Evolutionary conservation across 805 yeast species (phyloP).

Genomic region (Cyberlindnera mississippiensis): DNA sequence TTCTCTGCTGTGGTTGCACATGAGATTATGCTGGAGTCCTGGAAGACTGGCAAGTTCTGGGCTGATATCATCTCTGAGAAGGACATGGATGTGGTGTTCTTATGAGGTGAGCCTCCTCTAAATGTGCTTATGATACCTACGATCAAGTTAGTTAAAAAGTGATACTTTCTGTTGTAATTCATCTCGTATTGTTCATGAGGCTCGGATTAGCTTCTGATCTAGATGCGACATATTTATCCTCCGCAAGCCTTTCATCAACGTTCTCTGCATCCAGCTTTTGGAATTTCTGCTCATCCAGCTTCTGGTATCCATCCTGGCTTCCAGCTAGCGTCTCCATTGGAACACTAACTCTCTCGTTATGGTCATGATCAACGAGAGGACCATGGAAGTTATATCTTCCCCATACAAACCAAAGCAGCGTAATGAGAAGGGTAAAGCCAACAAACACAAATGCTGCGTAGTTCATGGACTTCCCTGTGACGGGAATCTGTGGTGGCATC

Average conservation of each 20-base stretch:
- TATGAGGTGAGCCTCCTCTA: too few species aligned
- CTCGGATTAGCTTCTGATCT: too few species aligned
- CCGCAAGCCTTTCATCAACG: slow-evolving; percentile 7
- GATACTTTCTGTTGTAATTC: too few species aligned
- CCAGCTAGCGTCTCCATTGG: slow-evolving; percentile 16
- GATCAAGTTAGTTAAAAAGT: too few species aligned
- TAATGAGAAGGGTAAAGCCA: slow-evolving; percentile 43
- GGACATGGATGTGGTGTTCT: slow-evolving; percentile 43
- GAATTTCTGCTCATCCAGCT: slow-evolving; percentile 23
- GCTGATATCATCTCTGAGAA: slow-evolving; percentile 40
- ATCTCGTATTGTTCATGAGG: too few species aligned
- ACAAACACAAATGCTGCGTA: slow-evolving; percentile 61
- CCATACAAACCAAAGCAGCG: slow-evolving; percentile 53
- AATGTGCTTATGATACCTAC: too few species aligned
- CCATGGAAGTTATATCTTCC: slow-evolving; percentile 61
- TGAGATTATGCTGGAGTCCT: slow-evolving; percentile 45
- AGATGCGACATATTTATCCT: too few species aligned
- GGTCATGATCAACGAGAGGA: slow-evolving; percentile 40
- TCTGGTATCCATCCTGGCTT: slow-evolving; percentile 15
- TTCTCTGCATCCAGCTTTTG: slow-evolving; percentile 20
- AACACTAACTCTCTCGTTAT: slow-evolving; percentile 23
- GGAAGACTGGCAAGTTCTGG: slow-evolving; percentile 56
- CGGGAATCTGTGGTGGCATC: slow-evolving; percentile 62
- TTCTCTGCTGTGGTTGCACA: slow-evolving; percentile 13
- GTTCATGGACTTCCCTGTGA: slow-evolving; percentile 39